Percentiles rank a stretch among this genome's conserved stretches.
These are phyloP conservation scores for Alliaria petiolata DNA, from an alignment of 345 rosid genomes.

Conservation along the genomic window DNA sequence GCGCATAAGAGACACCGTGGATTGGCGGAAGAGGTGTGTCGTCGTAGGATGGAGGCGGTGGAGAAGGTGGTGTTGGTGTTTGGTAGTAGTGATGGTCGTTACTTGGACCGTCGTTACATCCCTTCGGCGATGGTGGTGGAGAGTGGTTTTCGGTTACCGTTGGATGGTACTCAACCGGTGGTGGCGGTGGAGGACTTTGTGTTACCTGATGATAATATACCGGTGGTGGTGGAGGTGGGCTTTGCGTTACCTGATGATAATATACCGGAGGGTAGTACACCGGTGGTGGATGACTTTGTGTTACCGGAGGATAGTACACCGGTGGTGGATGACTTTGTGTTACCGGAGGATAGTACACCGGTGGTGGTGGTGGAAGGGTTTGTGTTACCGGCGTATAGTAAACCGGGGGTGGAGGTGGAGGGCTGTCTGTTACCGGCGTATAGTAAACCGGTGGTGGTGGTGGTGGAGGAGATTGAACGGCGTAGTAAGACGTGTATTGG, in stretches of 20 bases:
- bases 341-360: too few species aligned
- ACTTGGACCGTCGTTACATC: constrained; percentile 26
- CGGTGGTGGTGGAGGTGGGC: constrained; percentile 19
- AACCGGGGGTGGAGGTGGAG: too few species aligned
- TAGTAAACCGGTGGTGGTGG: constrained; percentile 22
- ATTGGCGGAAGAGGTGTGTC: constrained; percentile 33
- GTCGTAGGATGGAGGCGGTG: constrained; percentile 16
- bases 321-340: too few species aligned
- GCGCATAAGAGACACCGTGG: constrained; percentile 26
- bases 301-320: too few species aligned
- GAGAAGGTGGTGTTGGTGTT: constrained; percentile 25
- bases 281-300: too few species aligned
- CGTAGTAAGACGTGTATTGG: constrained; percentile 16
- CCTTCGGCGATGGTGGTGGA: constrained; percentile 26
- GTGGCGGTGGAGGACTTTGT: constrained; percentile 16
- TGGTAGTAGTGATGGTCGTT: constrained; percentile 30
- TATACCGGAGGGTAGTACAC: too few species aligned
- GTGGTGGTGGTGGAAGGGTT: too few species aligned
- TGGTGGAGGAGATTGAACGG: constrained; percentile 22
- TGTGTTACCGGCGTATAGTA: too few species aligned
- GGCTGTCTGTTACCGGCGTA: constrained; percentile 6
- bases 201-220: constrained; percentile 5
- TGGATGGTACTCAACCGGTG: constrained; percentile 25
- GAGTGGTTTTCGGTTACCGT: constrained; percentile 6
- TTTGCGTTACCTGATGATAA: too few species aligned